phyloP scores from a whole-genome alignment of 192 early-diverging fungal species.

The Coemansia umbellata region DNA sequence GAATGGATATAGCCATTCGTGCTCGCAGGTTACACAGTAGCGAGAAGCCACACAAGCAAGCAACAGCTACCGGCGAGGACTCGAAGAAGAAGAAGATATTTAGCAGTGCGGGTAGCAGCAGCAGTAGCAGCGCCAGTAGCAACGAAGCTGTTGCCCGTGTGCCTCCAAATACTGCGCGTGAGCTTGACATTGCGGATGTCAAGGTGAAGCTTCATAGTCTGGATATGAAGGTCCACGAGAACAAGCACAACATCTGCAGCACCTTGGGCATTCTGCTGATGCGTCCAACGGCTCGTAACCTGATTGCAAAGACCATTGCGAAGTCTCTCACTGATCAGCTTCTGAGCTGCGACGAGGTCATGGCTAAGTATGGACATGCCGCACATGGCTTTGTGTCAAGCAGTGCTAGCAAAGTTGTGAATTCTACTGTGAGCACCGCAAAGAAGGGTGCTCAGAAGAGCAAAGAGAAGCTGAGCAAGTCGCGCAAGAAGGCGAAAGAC shows the following conservation, averaged over 20 bases:
- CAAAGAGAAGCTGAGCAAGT: conserved; percentile 17
- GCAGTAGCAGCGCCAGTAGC: not conserved
- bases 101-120: not conserved
- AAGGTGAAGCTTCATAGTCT: conserved; percentile 39
- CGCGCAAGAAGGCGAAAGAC: conserved; percentile 4
- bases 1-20: conserved; percentile 38
- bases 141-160: not conserved
- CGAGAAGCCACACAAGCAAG: conserved; percentile 29
- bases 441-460: conserved; percentile 23
- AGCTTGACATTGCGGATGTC: conserved; percentile 41
- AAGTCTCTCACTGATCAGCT: conserved; percentile 31
- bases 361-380: conserved; percentile 27
- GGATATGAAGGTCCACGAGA: conserved; percentile 28
- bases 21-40: conserved; percentile 39
- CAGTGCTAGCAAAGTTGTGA: conserved; percentile 23
- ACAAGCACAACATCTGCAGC: conserved; percentile 42
- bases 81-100: too few species aligned
- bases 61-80: not conserved
- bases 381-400: conserved; percentile 13
- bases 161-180: conserved; percentile 4
- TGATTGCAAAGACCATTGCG: conserved; percentile 26
- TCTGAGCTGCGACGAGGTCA: conserved; percentile 15
- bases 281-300: conserved; percentile 29
- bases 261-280: conserved; percentile 26
- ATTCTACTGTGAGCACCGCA: conserved; percentile 10